Evolutionary conservation across 352 stramenopile species (phyloP).

Genomic region (Plasmopara muralis): DNA sequence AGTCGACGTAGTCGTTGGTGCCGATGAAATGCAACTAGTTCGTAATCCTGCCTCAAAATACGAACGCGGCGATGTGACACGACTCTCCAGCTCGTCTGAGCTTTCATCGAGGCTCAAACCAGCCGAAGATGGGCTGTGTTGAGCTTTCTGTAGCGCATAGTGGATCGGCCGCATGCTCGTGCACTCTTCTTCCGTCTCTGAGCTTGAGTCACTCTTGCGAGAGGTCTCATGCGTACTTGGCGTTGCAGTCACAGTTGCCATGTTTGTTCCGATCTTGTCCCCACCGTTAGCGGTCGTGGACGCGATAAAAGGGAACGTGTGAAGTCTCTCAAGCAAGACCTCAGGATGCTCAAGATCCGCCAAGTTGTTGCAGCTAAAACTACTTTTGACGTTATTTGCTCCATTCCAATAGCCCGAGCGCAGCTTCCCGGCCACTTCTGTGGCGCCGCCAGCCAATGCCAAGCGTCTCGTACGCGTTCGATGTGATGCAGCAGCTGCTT

Average conservation of each 20-base stretch:
- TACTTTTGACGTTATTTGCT: constrained; percentile 65
- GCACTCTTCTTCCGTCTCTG: constrained; percentile 30
- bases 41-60: constrained; percentile 53
- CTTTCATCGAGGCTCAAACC: constrained; percentile 29
- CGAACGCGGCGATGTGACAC: constrained; percentile 55
- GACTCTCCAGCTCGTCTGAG: constrained; percentile 16
- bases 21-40: constrained; percentile 32
- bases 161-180: constrained; percentile 34
- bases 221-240: constrained; percentile 27
- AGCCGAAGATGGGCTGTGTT: constrained; percentile 21
- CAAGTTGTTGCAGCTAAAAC: constrained; percentile 79
- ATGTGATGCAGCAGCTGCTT: constrained; percentile 58
- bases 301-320: constrained; percentile 14
- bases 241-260: constrained; percentile 16
- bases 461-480: constrained; percentile 44
- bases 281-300: constrained; percentile 29
- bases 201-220: constrained; percentile 44
- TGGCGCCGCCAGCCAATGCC: constrained; percentile 12
- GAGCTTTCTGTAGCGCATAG: constrained; percentile 4
- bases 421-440: constrained; percentile 28
- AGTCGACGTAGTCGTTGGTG: constrained; percentile 13
- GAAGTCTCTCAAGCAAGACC: constrained; percentile 31
- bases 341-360: constrained; percentile 53
- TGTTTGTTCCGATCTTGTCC: constrained; percentile 30
- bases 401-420: constrained; percentile 69